Evolutionary conservation across 1,284 basidiomycete species (phyloP), one percentile per base, ranked within the genome.

Genomic region (Ustilago tritici): DNA sequence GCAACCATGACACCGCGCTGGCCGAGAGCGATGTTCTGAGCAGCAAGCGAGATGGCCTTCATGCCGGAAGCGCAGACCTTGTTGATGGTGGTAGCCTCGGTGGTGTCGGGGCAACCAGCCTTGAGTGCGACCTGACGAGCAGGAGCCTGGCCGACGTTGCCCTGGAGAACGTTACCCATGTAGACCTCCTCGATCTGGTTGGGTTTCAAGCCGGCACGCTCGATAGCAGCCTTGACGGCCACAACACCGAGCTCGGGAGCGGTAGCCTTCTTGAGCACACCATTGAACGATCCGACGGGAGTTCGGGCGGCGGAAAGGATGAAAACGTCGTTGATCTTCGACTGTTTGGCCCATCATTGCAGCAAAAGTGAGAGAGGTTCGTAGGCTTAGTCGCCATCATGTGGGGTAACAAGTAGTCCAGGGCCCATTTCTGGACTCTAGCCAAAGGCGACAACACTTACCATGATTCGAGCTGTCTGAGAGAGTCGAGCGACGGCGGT

Each of bases 71-170:
- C 88, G 82, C 88, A 88, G 50, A 88, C 87, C 94, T 87, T 88
- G 87, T 99, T 99, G 89, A 99, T 93, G 61, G 97, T 99, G 46
- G 97, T 99, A 19, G 95, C 95, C 88, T 99, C 97, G 41, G 95
- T 95, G 70, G 90, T 90, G 28, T 92, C 87, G 76, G 91, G 92
- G 87, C 97, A 85, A 1, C 96, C 96, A 31, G 96, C 95, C 87
- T 96, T 95, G 67, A 99, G 91, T n/a, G 82, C 87, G 59, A 87
- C 87, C 80, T 88, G 88, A 50, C 87, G 79, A n/a, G 87, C 87
- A 19, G 88, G 87, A 23, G 84, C 82, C 81, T 88, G 88, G 7
- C 87, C 87, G 17, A 87, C 81, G 61, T 84, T 85, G 32, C 78
- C 87, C 77, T 88, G 87, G 43, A 88, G 80, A 31, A 88, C 88